Conservation (phyloP, 768 basidiomycete species). For the Pisolithus marmoratus region DNA sequence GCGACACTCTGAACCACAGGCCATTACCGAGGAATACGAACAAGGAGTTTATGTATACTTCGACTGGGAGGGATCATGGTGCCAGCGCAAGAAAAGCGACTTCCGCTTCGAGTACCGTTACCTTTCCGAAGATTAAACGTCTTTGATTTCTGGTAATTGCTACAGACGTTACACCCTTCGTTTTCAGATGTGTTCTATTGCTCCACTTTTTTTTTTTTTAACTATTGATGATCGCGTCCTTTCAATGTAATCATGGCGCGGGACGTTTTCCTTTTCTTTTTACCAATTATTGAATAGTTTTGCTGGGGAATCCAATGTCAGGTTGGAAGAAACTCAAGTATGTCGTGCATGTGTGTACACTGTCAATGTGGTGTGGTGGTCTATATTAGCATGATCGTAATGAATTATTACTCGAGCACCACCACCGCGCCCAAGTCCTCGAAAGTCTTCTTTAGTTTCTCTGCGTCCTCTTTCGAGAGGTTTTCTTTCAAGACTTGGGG, state of each 20-base stretch:
- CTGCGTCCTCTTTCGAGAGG: constrained; percentile 93
- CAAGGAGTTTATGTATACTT: constrained; percentile 99
- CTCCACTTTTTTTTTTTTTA: constrained; percentile 5
- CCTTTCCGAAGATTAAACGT: constrained; percentile 75
- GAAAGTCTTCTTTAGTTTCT: constrained; percentile 91
- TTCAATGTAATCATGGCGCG: constrained; percentile 20
- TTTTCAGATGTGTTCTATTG: constrained; percentile 1
- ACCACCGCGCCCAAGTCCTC: constrained; percentile 85
- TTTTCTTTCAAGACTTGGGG: constrained; percentile 94
- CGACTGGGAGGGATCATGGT: constrained; percentile 99
- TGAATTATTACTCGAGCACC: constrained; percentile 60
- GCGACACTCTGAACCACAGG: constrained; percentile 94
- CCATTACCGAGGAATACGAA: constrained; percentile 98
- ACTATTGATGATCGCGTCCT: constrained; percentile 9
- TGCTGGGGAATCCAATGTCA: constrained; percentile 9
- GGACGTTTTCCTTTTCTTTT: constrained; percentile 1
- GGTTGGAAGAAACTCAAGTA: constrained; percentile 12
- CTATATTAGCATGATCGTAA: constrained; percentile 10
- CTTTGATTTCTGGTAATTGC: neutral
- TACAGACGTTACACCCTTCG: neutral
- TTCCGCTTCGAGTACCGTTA: constrained; percentile 97
- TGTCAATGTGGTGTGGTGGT: constrained; percentile 5
- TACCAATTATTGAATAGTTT: constrained; percentile 11
- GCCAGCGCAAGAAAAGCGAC: constrained; percentile 95
- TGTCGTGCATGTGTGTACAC: neutral